Conservation (phyloP, 768 basidiomycete genomes). For the Podaxis mareebaensis region DNA sequence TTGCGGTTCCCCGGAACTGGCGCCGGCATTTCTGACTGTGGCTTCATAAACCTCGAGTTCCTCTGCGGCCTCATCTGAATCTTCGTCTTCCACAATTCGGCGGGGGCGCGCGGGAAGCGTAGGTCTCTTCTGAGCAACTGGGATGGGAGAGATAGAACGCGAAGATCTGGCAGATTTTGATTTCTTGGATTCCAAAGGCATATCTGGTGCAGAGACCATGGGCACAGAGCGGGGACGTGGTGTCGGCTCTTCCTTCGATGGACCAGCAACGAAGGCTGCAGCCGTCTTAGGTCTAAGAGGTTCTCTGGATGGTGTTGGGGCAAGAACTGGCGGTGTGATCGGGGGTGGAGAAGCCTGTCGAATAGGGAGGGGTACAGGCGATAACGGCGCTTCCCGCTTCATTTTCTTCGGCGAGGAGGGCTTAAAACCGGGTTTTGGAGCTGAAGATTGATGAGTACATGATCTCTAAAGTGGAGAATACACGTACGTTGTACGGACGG, state of each 20-base stretch:
- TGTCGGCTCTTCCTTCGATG: background rate
- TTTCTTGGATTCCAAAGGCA: background rate
- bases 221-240: slow-evolving; percentile 7
- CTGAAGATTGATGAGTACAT: background rate
- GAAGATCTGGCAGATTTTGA: background rate
- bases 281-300: background rate
- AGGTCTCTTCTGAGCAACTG: no score
- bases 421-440: background rate
- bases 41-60: slow-evolving; percentile 6
- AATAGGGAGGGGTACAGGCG: background rate
- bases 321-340: background rate
- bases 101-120: background rate
- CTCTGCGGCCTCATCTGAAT: background rate
- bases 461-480: background rate
- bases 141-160: background rate
- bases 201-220: background rate
- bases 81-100: background rate
- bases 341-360: background rate
- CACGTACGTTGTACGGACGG: background rate
- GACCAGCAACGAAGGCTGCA: background rate
- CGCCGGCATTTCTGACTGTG: background rate
- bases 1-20: background rate
- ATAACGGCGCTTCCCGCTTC: background rate
- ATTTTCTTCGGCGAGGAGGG: background rate
- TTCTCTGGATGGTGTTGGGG: background rate